phyloP scores from a whole-genome alignment of 2,329 filamentous ascomycete species.

The Aspergillus japonicus region DNA sequence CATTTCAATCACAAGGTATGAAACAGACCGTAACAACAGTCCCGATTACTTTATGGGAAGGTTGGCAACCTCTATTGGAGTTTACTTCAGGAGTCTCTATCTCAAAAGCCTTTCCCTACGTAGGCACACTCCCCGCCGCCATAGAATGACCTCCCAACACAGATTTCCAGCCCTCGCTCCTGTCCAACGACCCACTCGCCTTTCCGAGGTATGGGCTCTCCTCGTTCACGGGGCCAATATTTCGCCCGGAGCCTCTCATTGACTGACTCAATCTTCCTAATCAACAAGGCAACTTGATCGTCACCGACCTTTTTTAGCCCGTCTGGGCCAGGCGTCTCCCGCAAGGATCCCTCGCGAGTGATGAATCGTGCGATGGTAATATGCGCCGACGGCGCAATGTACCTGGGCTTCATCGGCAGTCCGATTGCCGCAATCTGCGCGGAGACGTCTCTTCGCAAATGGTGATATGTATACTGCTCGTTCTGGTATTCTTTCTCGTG shows the following conservation, averaged over 20 bases:
- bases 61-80: not conserved
- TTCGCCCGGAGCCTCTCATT: constrained; percentile 71
- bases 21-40: too few relatives aligned
- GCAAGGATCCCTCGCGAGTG: constrained; percentile 57
- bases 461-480: constrained; percentile 82
- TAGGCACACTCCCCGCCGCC: constrained; percentile 72
- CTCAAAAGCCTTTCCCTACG: constrained; percentile 51
- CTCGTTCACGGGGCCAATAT: constrained; percentile 62
- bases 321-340: constrained; percentile 37
- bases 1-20: not conserved
- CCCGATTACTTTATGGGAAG: too few relatives aligned
- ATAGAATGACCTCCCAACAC: constrained; percentile 80
- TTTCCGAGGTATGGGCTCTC: constrained; percentile 42
- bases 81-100: not conserved
- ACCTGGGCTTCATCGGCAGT: constrained; percentile 72
- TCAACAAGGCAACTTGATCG: constrained; percentile 62
- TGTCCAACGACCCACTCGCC: constrained; percentile 88
- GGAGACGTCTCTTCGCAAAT: constrained; percentile 78
- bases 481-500: constrained; percentile 35
- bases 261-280: constrained; percentile 69
- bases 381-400: constrained; percentile 86
- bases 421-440: constrained; percentile 60
- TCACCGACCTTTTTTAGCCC: constrained; percentile 38
- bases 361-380: constrained; percentile 84
- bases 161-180: constrained; percentile 74